Percentiles rank a stretch among this genome's conserved stretches.
phyloP scores from a whole-genome alignment of 345 rosid species.

The Eucalyptus sideroxylon region DNA sequence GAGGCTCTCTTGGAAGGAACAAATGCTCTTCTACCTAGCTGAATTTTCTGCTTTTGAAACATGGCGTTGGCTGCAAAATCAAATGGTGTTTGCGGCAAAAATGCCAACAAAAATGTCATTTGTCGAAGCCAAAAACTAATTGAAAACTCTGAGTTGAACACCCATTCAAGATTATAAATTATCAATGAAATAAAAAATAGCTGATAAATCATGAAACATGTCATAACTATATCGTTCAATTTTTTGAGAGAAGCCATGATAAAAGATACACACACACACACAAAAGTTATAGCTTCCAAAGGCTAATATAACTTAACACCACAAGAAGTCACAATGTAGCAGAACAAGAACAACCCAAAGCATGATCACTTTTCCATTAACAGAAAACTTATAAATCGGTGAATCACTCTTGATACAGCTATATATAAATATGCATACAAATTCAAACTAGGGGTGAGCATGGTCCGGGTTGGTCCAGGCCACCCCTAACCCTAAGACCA shows the following conservation, averaged over 20 bases:
- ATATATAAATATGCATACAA: too few relatives aligned
- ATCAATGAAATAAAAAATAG: background rate
- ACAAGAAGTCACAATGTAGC: too few relatives aligned
- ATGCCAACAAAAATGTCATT: background rate
- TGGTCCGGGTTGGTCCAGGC: too few relatives aligned
- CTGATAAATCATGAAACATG: background rate
- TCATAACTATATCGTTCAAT: background rate
- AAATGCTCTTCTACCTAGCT: background rate
- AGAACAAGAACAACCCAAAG: too few relatives aligned
- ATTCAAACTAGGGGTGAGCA: too few relatives aligned
- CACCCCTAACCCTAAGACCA: too few relatives aligned
- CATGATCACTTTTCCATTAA: too few relatives aligned
- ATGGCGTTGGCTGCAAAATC: background rate
- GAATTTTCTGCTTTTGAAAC: background rate
- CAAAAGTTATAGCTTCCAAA: too few relatives aligned
- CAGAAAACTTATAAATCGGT: too few relatives aligned
- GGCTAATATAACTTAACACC: too few relatives aligned
- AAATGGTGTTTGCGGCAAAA: background rate
- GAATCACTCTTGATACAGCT: too few relatives aligned
- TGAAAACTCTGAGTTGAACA: background rate
- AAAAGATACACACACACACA: too few relatives aligned
- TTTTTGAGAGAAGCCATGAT: background rate
- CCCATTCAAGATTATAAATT: background rate
- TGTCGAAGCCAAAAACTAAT: background rate
- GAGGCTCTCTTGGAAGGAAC: background rate